phyloP scores from a whole-genome alignment of 768 basidiomycete species.

The Leccinellum rugosiceps region DNA sequence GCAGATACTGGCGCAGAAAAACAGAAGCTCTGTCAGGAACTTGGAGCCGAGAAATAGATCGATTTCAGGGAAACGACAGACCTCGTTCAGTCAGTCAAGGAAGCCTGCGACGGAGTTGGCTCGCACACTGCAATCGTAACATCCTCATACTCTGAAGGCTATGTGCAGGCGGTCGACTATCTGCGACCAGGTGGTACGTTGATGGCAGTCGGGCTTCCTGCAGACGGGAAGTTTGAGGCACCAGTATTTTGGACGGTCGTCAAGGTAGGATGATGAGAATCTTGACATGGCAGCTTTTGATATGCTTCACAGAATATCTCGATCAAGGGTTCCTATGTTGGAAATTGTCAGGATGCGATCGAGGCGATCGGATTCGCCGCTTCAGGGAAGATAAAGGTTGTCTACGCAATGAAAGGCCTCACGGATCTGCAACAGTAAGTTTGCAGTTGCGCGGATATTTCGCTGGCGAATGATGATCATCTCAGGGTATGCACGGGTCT shows the following conservation, averaged over 20 bases:
- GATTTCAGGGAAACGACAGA: slow-evolving; percentile 72
- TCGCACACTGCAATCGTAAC: slow-evolving; percentile 70
- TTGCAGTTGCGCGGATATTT: not conserved
- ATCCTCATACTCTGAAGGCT: slow-evolving; percentile 43
- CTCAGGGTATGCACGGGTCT: slow-evolving; percentile 39
- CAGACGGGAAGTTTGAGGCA: slow-evolving; percentile 51
- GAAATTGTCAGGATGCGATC: slow-evolving; percentile 79
- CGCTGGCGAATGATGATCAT: not conserved
- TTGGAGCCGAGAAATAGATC: slow-evolving; percentile 75
- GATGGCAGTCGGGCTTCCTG: slow-evolving; percentile 78
- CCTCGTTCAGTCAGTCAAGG: slow-evolving; percentile 56
- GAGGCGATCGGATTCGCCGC: slow-evolving; percentile 80
- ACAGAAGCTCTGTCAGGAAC: slow-evolving; percentile 46
- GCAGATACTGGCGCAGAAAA: slow-evolving; percentile 79
- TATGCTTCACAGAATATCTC: slow-evolving; percentile 19
- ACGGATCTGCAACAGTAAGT: slow-evolving; percentile 51
- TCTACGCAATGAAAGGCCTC: slow-evolving; percentile 45
- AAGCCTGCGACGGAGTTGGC: slow-evolving; percentile 60
- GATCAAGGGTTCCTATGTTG: slow-evolving; percentile 41
- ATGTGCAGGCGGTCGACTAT: slow-evolving; percentile 65
- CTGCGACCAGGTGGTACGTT: slow-evolving; percentile 68
- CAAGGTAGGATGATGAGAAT: slow-evolving; percentile 36
- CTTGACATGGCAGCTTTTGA: not conserved
- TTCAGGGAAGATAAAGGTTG: slow-evolving; percentile 63
- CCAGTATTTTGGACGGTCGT: slow-evolving; percentile 71